Conservation (phyloP, 768 basidiomycete genomes). For the Russula brevipes region DNA sequence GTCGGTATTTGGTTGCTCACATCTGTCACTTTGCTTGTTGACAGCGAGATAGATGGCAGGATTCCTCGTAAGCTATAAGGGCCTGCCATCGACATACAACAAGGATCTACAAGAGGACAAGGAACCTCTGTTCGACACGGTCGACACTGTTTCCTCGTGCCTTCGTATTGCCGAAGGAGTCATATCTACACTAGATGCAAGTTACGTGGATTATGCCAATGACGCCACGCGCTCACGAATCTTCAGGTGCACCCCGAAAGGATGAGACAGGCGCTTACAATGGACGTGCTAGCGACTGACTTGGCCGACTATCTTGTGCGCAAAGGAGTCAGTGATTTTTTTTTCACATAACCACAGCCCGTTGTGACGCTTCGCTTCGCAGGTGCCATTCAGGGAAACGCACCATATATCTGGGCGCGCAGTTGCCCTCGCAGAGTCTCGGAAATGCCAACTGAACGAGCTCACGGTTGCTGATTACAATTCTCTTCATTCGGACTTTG, state of each 20-base stretch:
- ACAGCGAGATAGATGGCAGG: conserved; percentile 75
- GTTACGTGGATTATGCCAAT: conserved; percentile 25
- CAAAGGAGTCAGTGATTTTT: conserved; percentile 71
- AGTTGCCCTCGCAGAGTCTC: conserved; percentile 87
- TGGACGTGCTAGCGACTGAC: conserved; percentile 99
- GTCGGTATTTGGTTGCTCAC: conserved; percentile 38
- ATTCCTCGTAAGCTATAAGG: conserved; percentile 96
- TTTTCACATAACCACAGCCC: not conserved
- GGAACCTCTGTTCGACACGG: conserved; percentile 92
- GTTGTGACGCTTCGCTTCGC: conserved; percentile 12
- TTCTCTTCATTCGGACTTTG: conserved; percentile 67
- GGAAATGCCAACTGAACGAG: conserved; percentile 73
- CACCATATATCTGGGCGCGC: conserved; percentile 97
- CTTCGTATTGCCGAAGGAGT: conserved; percentile 94
- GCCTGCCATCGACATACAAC: conserved; percentile 97
- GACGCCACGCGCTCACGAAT: not conserved
- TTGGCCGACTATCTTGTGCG: conserved; percentile 97
- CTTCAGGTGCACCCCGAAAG: conserved; percentile 77
- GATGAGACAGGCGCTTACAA: conserved; percentile 88
- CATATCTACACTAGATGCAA: conserved; percentile 79
- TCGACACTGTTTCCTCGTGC: conserved; percentile 83
- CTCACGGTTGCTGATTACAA: conserved; percentile 78
- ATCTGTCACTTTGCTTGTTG: not conserved
- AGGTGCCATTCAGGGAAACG: conserved; percentile 98
- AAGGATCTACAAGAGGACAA: conserved; percentile 99